Percentiles rank a stretch among this genome's conserved stretches.
phyloP scores from a whole-genome alignment of 2,329 filamentous ascomycete species.

The Xylariaceae sp. region DNA sequence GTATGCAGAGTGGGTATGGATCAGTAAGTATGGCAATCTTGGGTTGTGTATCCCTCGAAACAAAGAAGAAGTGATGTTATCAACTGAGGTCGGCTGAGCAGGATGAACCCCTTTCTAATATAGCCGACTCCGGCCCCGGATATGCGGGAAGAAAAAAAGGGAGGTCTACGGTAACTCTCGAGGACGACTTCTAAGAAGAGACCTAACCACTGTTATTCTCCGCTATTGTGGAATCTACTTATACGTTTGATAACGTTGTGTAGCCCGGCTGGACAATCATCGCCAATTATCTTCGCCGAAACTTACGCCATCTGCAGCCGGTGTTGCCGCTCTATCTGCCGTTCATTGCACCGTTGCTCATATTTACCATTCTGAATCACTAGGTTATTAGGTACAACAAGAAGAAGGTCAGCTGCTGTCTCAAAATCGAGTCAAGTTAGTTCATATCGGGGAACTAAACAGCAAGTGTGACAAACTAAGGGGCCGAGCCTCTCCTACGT shows the following conservation, averaged over 20 bases:
- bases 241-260: slow-evolving; percentile 7
- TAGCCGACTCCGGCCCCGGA: slow-evolving; percentile 1
- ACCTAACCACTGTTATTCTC: no score
- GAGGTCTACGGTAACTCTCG: slow-evolving; percentile 3
- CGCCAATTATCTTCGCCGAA: not conserved
- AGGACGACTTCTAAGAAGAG: slow-evolving; percentile 11
- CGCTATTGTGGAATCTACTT: no score
- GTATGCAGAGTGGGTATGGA: not conserved
- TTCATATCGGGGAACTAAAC: no score
- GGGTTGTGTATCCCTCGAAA: not conserved
- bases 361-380: no score
- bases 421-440: no score
- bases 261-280: not conserved
- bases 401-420: no score
- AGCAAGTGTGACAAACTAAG: not conserved
- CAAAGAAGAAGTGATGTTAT: slow-evolving; percentile 7
- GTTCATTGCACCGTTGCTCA: no score
- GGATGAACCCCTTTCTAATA: slow-evolving; percentile 4
- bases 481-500: not conserved
- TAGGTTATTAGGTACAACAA: no score
- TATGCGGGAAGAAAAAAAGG: not conserved
- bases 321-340: no score
- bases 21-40: slow-evolving; percentile 1
- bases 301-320: no score
- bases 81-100: not conserved